Conservation (phyloP, 1,139 yeast genomes). For the Debaryomyces coudertii region DNA sequence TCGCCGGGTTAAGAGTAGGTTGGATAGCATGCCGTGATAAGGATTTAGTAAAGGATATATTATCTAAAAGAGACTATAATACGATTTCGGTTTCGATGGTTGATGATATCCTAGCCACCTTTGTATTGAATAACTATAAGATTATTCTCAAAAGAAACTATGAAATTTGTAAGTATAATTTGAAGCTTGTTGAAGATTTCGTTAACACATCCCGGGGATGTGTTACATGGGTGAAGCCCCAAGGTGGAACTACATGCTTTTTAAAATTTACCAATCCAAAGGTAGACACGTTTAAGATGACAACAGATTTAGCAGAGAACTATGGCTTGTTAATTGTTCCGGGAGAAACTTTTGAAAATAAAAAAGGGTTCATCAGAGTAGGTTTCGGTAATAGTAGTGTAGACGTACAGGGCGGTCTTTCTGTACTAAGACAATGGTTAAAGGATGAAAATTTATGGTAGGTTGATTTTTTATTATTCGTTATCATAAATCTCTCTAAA, state of each 20-base stretch:
- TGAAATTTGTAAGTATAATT: constrained; percentile 39
- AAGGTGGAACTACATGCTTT: constrained; percentile 55
- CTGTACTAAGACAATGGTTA: constrained; percentile 14
- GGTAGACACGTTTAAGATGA: constrained; percentile 36
- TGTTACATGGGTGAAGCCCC: constrained; percentile 47
- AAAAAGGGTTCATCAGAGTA: constrained; percentile 47
- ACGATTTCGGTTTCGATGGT: constrained; percentile 53
- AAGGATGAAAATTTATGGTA: constrained; percentile 3
- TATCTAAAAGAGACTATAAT: constrained; percentile 53
- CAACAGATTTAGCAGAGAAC: constrained; percentile 38
- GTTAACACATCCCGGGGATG: constrained; percentile 33
- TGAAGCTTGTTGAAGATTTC: constrained; percentile 37
- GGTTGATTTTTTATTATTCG: background rate
- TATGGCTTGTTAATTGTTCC: constrained; percentile 48
- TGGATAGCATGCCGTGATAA: constrained; percentile 50
- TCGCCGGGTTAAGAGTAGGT: constrained; percentile 59
- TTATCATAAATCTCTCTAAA: background rate
- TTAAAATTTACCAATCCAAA: constrained; percentile 33
- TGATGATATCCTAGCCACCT: constrained; percentile 52
- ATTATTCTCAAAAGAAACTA: constrained; percentile 42
- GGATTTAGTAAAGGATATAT: constrained; percentile 33
- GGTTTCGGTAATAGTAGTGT: constrained; percentile 53
- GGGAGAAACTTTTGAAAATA: constrained; percentile 49
- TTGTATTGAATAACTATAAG: constrained; percentile 41
- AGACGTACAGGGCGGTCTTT: constrained; percentile 32